These are phyloP conservation scores for Stephanodiscus minutulus DNA, from an alignment of 108 stramenopile genomes.

Conservation along the genomic window DNA sequence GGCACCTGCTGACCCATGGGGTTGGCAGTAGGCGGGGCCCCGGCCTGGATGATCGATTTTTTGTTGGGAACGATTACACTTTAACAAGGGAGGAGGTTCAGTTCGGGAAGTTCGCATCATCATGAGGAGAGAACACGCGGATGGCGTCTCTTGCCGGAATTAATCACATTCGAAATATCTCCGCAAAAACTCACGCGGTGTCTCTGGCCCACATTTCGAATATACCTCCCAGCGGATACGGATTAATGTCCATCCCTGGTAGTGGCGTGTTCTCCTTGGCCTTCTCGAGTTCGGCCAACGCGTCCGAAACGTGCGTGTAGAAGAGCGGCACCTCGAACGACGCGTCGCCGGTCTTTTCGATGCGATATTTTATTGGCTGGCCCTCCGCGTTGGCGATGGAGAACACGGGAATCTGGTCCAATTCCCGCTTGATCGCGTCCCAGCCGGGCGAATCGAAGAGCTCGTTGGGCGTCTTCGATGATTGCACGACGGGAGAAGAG, in stretches of 20 bases:
- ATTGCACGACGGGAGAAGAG: conserved; percentile 1
- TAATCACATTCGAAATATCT: neutral
- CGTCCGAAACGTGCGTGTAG: conserved; percentile 64
- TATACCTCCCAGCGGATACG: conserved; percentile 44
- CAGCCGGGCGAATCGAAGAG: conserved; percentile 60
- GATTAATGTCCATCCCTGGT: conserved; percentile 41
- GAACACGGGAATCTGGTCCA: conserved; percentile 59
- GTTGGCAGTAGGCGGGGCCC: conserved; percentile 61
- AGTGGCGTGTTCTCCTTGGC: conserved; percentile 33
- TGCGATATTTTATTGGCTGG: conserved; percentile 57
- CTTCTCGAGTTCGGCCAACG: conserved; percentile 51
- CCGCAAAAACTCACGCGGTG: conserved; percentile 32
- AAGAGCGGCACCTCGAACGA: conserved; percentile 56
- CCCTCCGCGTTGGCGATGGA: conserved; percentile 59
- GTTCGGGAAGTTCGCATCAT: neutral
- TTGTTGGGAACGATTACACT: conserved; percentile 58
- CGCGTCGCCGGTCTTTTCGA: conserved; percentile 25
- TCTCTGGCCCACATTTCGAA: conserved; percentile 60
- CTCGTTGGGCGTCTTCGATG: conserved; percentile 30
- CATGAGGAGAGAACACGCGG: neutral
- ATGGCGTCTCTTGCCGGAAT: too few relatives aligned
- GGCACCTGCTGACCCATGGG: conserved; percentile 73
- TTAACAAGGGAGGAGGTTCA: neutral
- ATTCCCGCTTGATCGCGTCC: conserved; percentile 53
- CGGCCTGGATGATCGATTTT: conserved; percentile 56